Base-by-base conservation (phyloP, 2,329 filamentous ascomycete species). In the Drechslera avenae region DNA sequence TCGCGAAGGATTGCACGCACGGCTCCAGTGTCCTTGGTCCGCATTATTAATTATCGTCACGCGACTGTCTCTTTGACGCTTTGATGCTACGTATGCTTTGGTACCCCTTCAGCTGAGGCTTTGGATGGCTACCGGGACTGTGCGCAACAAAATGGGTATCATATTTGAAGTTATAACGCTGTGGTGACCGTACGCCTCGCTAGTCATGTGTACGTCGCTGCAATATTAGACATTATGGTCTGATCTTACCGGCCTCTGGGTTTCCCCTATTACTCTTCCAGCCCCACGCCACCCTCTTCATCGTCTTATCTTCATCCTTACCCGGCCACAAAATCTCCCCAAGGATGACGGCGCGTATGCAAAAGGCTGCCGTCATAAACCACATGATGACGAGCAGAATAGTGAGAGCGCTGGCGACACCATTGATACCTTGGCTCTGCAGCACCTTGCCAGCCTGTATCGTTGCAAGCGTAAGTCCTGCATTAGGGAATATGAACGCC, bases 401-500 rank as follows among this genome's bases (percentile, higher is more conserved):
- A 0, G 83, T 83, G 77, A 86, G 77, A 14, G 78, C 82, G 13
- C 79, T 81, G 2, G 79, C 78, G 17, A 86, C 73, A 43, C 65
- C 80, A 81, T 63, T 79, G 64, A 87, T 72, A 0, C 76, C 81
- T 0, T 75, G 54, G 59, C 82, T 86, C 1, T 76, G 68, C 9
- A 86, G 72, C 0, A 72, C 77, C n/a, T 76, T 76, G 2, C 81
- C 85, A 37, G 86, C 73, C 12, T 81, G 75, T 33, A 87, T 83
- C 3, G 80, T 80, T 0, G 83, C 81, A 32, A 87, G 74, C 1
- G 82, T 83, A 43, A 87, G 81, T 0, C 85, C 85, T 1, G 81
- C 83, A 51, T 87, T 87, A 5, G 85, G 85, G 62, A 87, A 88
- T 28, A 88, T 80, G 68, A 86, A 85, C 5, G 83, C 83, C 84